Evolutionary conservation across 768 basidiomycete genomes (phyloP), one percentile per base, ranked within the genome.

Genomic region (Lanmaoa pseudosensibilis): DNA sequence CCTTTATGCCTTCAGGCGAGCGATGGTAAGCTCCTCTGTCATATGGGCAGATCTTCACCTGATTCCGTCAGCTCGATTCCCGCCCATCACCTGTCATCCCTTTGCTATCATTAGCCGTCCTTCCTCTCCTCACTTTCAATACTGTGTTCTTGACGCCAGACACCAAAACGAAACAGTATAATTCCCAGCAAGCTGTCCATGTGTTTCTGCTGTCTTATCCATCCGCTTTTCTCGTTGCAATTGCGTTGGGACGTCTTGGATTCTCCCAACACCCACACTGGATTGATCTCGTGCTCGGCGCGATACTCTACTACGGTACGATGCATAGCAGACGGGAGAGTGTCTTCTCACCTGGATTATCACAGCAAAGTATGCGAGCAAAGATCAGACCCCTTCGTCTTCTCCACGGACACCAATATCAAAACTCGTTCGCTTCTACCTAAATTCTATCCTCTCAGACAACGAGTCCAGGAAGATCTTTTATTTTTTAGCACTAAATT

Each of bases 391-490:
- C 10, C 70, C 81, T 49, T 67, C 77, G 18, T 70, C 70, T 18
- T 66, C 77, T 15, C 74, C 81, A 27, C 79, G 80, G 46, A 83
- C 82, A 10, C 80, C 84, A 7, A 75, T 80, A 25, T 80, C 81
- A 34, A 79, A 81, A 55, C 71, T 84, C 37, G 71, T 81, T 54
- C 81, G 83, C 51, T 81, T 84, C 32, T 94, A 97, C 70, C 75
- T 98, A 50, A 95, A 96, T 67, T 88, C 91, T 12, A 92, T 99
- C 54, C 79, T 98, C 37, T 86, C 88, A 19, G 96, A 96, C 63
- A 84, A 87, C 4, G 94, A 98, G 69, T 95, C 93, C 19, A 82
- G 94, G 64, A 91, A 90, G 73, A 98, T 99, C 55, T 98, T 95
- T 73, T 98, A 96, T 73, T 99, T 99, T 75, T 78, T 98, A 48